phyloP scores from a whole-genome alignment of 1,139 yeast species.

The Sugiyamaella xylanicola region DNA sequence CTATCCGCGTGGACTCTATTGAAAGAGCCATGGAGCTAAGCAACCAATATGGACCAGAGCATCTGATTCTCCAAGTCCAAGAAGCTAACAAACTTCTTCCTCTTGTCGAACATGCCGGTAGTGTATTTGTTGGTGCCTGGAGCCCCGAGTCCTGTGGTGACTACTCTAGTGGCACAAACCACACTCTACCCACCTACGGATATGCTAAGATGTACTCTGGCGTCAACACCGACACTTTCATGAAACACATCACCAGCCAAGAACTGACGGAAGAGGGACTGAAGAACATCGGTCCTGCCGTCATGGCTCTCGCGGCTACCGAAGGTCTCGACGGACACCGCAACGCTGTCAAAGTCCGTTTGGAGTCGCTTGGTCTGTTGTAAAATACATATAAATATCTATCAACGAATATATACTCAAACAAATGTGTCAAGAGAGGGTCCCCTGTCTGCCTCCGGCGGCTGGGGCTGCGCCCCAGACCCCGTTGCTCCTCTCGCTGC shows the following conservation, averaged over 20 bases:
- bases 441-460: background rate
- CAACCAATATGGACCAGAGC: conserved; percentile 95
- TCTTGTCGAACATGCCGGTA: conserved; percentile 87
- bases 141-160: conserved; percentile 99
- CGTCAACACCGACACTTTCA: conserved; percentile 93
- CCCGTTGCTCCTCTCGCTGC: background rate
- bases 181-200: conserved; percentile 96
- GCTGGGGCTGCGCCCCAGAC: background rate
- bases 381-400: background rate
- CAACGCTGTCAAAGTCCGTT: conserved; percentile 91
- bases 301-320: conserved; percentile 93
- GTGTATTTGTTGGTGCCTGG: conserved; percentile 92
- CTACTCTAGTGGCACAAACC: conserved; percentile 96
- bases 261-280: conserved; percentile 85
- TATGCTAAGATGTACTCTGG: conserved; percentile 98
- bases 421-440: too few relatives aligned
- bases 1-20: conserved; percentile 63
- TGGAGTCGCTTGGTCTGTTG: conserved; percentile 54
- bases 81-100: conserved; percentile 73
- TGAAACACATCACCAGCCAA: conserved; percentile 92
- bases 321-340: conserved; percentile 98
- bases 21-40: conserved; percentile 82
- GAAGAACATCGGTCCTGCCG: conserved; percentile 87
- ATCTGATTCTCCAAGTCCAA: conserved; percentile 84
- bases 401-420: too few relatives aligned